A percentile compares a stretch with the other conserved stretches of the same genome.
These are phyloP conservation scores for Ceriops zippeliana DNA, from an alignment of 345 rosid genomes.

Conservation along the genomic window DNA sequence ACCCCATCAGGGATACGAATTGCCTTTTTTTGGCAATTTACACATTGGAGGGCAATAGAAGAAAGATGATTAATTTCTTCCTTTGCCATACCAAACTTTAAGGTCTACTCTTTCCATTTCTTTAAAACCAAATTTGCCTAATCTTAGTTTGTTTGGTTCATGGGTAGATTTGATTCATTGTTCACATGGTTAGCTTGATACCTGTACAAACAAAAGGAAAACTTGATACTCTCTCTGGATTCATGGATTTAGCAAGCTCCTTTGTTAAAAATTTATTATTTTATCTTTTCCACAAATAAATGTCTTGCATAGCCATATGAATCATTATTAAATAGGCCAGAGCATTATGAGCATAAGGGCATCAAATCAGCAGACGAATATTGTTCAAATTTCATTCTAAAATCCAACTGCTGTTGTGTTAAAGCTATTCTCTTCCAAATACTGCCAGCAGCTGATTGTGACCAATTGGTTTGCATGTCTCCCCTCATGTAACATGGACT, in stretches of 20 bases:
- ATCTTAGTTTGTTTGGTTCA: not conserved
- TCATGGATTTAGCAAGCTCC: too few relatives aligned
- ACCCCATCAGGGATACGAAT: not conserved
- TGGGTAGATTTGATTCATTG: too few relatives aligned
- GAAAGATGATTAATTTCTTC: constrained; percentile 4
- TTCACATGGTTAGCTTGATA: too few relatives aligned
- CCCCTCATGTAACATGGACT: not conserved
- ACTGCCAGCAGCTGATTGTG: not conserved
- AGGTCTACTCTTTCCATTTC: not conserved
- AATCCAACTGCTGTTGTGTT: not conserved
- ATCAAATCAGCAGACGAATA: too few relatives aligned
- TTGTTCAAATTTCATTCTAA: not conserved
- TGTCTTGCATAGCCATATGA: too few relatives aligned
- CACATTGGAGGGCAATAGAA: not conserved
- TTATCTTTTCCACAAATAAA: too few relatives aligned
- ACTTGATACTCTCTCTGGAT: too few relatives aligned
- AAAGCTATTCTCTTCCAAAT: not conserved
- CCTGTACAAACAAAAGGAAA: too few relatives aligned
- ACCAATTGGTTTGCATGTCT: not conserved
- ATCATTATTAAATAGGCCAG: too few relatives aligned
- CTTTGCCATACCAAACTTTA: not conserved
- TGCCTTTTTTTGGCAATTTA: too few relatives aligned
- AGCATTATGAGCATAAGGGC: too few relatives aligned
- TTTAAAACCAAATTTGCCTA: not conserved
- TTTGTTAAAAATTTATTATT: too few relatives aligned